Conservation (phyloP, 2,329 filamentous ascomycete species). For the Elsinoe perseae region DNA sequence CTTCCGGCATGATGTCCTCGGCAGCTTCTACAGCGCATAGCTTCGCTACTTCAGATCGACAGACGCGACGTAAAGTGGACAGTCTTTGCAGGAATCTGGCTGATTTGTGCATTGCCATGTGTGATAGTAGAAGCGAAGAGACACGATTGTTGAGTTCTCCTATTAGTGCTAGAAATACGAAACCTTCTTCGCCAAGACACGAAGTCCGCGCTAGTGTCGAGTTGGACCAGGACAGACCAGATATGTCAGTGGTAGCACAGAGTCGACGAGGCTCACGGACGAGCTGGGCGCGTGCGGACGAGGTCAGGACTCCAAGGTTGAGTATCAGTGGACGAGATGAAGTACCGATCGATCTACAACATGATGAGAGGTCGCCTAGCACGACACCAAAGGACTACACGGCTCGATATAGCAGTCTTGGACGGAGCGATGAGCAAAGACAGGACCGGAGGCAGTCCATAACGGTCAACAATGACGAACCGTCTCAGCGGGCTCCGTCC, state of each 20-base stretch:
- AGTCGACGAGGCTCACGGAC: conserved; percentile 6
- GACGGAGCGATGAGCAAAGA: conserved; percentile 15
- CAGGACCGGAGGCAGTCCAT: conserved; percentile 22
- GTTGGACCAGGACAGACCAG: not conserved
- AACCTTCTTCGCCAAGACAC: not conserved
- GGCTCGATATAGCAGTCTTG: conserved; percentile 26
- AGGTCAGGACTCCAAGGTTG: conserved; percentile 1
- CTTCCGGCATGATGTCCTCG: conserved; percentile 54
- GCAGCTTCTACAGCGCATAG: conserved; percentile 59
- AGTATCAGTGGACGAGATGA: conserved; percentile 10
- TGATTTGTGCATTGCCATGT: conserved; percentile 78
- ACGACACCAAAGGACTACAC: conserved; percentile 18
- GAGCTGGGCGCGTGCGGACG: conserved; percentile 1
- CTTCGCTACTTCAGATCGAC: conserved; percentile 62
- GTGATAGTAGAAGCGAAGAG: conserved; percentile 26
- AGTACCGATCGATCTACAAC: not conserved
- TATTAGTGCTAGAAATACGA: not conserved
- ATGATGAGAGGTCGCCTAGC: not conserved
- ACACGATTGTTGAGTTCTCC: conserved; percentile 5
- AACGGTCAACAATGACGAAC: conserved; percentile 27
- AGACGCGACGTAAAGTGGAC: conserved; percentile 82
- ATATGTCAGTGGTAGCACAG: not conserved
- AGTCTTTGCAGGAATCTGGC: conserved; percentile 88
- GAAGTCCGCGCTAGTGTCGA: not conserved
- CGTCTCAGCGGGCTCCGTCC: conserved; percentile 38